A percentile compares a stretch with the other conserved stretches of the same genome.
These are phyloP conservation scores for Fusarium sp. DNA, from an alignment of 2,329 filamentous ascomycete species.

Conservation along the genomic window DNA sequence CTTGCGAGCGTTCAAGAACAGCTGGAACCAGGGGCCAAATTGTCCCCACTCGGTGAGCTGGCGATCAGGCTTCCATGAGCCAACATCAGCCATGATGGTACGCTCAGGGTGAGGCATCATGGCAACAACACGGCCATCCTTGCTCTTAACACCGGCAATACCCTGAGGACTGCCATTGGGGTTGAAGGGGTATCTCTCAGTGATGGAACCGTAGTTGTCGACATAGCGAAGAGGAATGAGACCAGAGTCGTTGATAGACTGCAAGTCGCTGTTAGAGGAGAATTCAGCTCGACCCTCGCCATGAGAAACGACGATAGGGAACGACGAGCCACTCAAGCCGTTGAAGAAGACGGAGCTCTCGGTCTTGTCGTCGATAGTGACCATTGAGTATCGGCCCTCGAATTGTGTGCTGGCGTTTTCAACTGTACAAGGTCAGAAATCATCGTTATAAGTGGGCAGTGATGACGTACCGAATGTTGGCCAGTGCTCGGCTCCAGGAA, in stretches of 20 bases:
- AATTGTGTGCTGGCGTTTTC: slow-evolving; percentile 73
- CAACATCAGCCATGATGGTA: slow-evolving; percentile 85
- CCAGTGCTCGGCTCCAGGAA: slow-evolving; percentile 50
- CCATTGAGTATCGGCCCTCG: slow-evolving; percentile 50
- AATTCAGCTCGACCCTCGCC: slow-evolving; percentile 83
- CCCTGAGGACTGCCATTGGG: slow-evolving; percentile 86
- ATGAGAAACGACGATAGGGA: slow-evolving; percentile 51
- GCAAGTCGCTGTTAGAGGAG: slow-evolving; percentile 65
- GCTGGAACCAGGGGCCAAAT: slow-evolving; percentile 85
- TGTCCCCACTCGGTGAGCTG: slow-evolving; percentile 80
- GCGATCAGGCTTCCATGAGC: slow-evolving; percentile 77
- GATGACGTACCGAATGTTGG: slow-evolving; percentile 71
- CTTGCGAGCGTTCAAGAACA: slow-evolving; percentile 89
- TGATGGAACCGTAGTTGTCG: slow-evolving; percentile 81
- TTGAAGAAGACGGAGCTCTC: slow-evolving; percentile 50
- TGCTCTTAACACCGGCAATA: slow-evolving; percentile 84
- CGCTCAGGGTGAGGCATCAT: slow-evolving; percentile 96
- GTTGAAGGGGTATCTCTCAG: slow-evolving; percentile 90
- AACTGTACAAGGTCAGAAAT: slow-evolving; percentile 59
- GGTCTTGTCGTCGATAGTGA: slow-evolving; percentile 46
- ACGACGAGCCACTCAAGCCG: slow-evolving; percentile 47
- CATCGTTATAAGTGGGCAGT: neutral
- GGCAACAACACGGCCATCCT: slow-evolving; percentile 84
- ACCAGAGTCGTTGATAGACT: slow-evolving; percentile 73
- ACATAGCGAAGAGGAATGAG: slow-evolving; percentile 87